These are phyloP conservation scores for Solanum stenotomum DNA, from an alignment of 257 asterid genomes.

Conservation along the genomic window DNA sequence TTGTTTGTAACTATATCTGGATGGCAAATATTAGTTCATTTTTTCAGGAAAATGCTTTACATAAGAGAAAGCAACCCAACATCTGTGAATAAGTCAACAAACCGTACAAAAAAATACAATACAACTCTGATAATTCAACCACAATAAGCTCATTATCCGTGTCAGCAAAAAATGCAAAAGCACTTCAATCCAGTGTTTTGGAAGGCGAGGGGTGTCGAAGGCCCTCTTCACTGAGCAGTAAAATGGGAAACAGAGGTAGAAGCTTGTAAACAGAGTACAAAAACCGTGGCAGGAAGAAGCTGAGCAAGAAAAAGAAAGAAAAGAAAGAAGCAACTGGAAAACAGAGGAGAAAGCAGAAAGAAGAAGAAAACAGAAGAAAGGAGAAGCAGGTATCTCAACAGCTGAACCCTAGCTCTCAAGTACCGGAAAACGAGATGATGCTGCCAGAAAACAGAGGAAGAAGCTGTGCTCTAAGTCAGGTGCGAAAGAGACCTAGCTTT, in stretches of 20 bases:
- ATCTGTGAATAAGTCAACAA: not conserved
- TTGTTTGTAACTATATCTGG: not conserved
- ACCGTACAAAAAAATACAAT: not conserved
- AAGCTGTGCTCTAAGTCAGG: not conserved
- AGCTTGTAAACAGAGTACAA: not conserved
- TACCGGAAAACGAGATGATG: not conserved
- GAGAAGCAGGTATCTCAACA: not conserved
- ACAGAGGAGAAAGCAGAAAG: not conserved
- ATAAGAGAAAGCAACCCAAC: not conserved
- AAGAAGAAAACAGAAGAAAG: not conserved
- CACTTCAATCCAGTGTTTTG: not conserved
- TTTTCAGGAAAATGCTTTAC: not conserved
- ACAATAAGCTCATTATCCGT: not conserved
- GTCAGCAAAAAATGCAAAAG: not conserved
- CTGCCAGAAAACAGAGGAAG: not conserved
- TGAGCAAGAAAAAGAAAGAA: not conserved
- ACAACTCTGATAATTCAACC: not conserved
- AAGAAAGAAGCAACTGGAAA: not conserved
- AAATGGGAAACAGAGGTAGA: not conserved
- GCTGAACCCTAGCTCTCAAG: not conserved
- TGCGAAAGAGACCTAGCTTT: not conserved
- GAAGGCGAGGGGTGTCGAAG: not conserved
- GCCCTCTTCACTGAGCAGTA: not conserved
- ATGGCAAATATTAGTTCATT: not conserved
- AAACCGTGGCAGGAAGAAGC: not conserved